A percentile compares a stretch with the other conserved stretches of the same genome.
These are phyloP conservation scores for Eimeria zaria DNA, from an alignment of 169 alveolate species.

Conservation along the genomic window DNA sequence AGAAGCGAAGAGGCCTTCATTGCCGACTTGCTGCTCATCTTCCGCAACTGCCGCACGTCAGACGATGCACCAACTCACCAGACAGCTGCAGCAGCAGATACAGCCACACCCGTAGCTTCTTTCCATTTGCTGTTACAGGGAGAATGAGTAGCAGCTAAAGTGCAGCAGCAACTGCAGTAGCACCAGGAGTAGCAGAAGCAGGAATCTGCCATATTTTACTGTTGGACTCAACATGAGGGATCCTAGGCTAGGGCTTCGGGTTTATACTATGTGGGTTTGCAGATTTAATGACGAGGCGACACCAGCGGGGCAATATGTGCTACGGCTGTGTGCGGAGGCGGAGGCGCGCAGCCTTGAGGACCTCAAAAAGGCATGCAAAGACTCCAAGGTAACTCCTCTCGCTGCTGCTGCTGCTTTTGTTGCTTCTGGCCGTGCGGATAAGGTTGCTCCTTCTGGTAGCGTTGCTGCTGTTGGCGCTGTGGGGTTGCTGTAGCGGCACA, in stretches of 20 bases:
- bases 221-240: background rate
- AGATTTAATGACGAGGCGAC: conserved; percentile 78
- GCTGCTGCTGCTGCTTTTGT: background rate
- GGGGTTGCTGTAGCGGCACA: background rate
- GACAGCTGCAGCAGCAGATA: conserved; percentile 20
- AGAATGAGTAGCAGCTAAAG: background rate
- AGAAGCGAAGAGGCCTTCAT: conserved; percentile 79
- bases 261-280: conserved; percentile 9
- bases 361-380: conserved; percentile 56
- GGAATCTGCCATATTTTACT: background rate
- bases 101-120: background rate
- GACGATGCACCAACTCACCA: conserved; percentile 28
- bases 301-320: conserved; percentile 78
- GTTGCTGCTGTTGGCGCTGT: background rate
- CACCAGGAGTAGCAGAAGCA: background rate
- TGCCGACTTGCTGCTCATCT: conserved; percentile 77
- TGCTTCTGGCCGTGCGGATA: background rate
- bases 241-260: background rate
- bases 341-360: conserved; percentile 75
- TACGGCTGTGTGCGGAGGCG: conserved; percentile 78
- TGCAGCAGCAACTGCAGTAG: background rate
- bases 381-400: conserved; percentile 46
- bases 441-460: background rate
- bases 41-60: conserved; percentile 82
- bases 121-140: background rate